Evolutionary conservation across 23 red algal genomes (phyloP).

Genomic region (Agarophyton chilense): DNA sequence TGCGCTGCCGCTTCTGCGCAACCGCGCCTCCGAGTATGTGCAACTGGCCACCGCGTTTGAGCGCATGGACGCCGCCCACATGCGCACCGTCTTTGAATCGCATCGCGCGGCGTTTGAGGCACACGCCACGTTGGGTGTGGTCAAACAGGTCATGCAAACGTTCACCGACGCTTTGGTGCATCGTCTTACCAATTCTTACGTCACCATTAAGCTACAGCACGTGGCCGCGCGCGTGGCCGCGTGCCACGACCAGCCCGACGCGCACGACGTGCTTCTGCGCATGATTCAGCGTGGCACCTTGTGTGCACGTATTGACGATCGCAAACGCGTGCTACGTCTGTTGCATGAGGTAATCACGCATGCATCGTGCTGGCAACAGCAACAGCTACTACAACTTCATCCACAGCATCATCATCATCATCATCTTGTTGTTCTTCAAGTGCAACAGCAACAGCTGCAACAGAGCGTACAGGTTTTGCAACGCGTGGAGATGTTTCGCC

Average conservation of each 20-base stretch:
- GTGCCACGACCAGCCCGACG: constrained; percentile 20
- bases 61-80: background rate
- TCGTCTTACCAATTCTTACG: constrained; percentile 52
- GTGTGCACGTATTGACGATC: constrained; percentile 54
- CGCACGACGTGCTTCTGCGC: constrained; percentile 29
- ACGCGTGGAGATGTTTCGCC: constrained; percentile 40
- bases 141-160: constrained; percentile 56
- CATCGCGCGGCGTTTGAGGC: constrained; percentile 46
- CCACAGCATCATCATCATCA: too few species aligned
- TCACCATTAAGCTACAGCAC: constrained; percentile 48
- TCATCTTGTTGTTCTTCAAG: too few species aligned
- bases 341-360: constrained; percentile 19
- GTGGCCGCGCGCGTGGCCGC: constrained; percentile 15
- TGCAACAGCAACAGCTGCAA: too few species aligned
- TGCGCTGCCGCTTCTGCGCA: constrained; percentile 21
- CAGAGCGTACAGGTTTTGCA: constrained; percentile 49
- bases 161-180: constrained; percentile 33
- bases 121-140: constrained; percentile 54
- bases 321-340: constrained; percentile 36
- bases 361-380: too few species aligned
- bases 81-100: constrained; percentile 34
- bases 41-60: constrained; percentile 56
- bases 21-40: constrained; percentile 22
- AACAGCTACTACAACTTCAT: too few species aligned
- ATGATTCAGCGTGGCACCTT: constrained; percentile 43